These are phyloP conservation scores for Phytophthora palmivora DNA, from an alignment of 352 stramenopile species.

Conservation along the genomic window DNA sequence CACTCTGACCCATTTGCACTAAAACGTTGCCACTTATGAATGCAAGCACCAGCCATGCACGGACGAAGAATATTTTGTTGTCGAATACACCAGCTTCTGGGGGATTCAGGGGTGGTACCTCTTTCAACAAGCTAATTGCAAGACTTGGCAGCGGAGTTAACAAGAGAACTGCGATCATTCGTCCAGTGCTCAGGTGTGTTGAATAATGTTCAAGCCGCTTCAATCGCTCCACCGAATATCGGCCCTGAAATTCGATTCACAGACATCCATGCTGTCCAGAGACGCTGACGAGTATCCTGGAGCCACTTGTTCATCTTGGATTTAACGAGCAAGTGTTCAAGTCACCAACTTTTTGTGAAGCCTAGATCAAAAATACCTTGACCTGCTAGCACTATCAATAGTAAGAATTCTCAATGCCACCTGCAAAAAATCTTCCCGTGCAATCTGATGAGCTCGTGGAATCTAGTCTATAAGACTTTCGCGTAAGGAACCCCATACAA, in stretches of 20 bases:
- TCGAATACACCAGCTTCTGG: constrained; percentile 20
- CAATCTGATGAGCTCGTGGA: too few relatives aligned
- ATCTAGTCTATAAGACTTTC: too few relatives aligned
- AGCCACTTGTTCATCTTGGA: constrained; percentile 3
- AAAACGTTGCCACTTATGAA: constrained; percentile 24
- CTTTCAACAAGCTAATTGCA: constrained; percentile 22
- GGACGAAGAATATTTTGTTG: constrained; percentile 26
- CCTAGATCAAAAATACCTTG: neutral
- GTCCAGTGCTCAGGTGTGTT: neutral
- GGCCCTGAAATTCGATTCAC: constrained; percentile 38
- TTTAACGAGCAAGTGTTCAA: too few relatives aligned
- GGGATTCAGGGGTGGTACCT: constrained; percentile 19
- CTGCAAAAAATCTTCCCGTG: too few relatives aligned
- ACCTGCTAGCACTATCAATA: neutral
- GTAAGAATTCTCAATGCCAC: too few relatives aligned
- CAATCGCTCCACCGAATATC: constrained; percentile 35
- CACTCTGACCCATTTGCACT: constrained; percentile 27
- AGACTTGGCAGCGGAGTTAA: constrained; percentile 27
- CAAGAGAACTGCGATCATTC: constrained; percentile 13
- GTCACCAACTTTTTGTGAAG: neutral
- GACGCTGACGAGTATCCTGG: neutral
- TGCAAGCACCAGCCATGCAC: constrained; percentile 17
- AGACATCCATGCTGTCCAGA: constrained; percentile 24
- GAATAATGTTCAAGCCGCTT: constrained; percentile 15
- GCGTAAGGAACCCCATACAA: too few relatives aligned